Base-by-base conservation (phyloP, 192 early-diverging fungal genomes). In the Gaertneriomyces sp. region DNA sequence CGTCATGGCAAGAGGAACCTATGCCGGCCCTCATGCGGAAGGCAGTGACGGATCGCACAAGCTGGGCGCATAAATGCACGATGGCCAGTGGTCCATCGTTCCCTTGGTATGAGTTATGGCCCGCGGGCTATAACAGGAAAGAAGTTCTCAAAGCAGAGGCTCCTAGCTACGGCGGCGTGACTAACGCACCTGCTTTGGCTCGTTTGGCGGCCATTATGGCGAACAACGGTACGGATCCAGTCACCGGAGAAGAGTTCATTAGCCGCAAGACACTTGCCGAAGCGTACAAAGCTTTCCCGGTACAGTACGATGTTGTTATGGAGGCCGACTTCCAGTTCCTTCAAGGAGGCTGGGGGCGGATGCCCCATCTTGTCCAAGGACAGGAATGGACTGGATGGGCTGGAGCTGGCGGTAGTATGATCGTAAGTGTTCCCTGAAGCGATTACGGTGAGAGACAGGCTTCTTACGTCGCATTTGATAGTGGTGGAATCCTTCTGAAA, bases 121-220 rank as follows among this genome's bases (percentile, higher is more conserved):
- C 77, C 14, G 53, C 63, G 55, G 51, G 50, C 12, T 73, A 69
- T 62, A 75, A 85, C 76, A 46, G 71, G 20, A 57, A 53, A 14
- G 63, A 62, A 44, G 53, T 74, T 51, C 76, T 68, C 46, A 33
- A 47, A 17, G n/a, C 51, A 2, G 81, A 88, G 69, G 60, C 66
- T 14, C 80, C 82, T n/a, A 68, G 73, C 20, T 84, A 69, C 65
- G 68, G 60, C 60, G 87, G 85, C 5, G 69, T 79, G 53, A 83
- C 87, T 4, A 88, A 88, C 57, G 70, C 81, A 7, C 57, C 65
- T n/a, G 76, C 77, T 54, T 69, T 89, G 14, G 83, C 84, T 14
- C 78, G 79, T 58, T 54, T 90, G 4, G 83, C 80, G 38, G 80
- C 84, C 38, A 69, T 84, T 57, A 77, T 88, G 79, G 81, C 86